Evolutionary conservation across 371 early-diverging fungal species (phyloP).

Genomic region (Syncephalastrum monosporum): DNA sequence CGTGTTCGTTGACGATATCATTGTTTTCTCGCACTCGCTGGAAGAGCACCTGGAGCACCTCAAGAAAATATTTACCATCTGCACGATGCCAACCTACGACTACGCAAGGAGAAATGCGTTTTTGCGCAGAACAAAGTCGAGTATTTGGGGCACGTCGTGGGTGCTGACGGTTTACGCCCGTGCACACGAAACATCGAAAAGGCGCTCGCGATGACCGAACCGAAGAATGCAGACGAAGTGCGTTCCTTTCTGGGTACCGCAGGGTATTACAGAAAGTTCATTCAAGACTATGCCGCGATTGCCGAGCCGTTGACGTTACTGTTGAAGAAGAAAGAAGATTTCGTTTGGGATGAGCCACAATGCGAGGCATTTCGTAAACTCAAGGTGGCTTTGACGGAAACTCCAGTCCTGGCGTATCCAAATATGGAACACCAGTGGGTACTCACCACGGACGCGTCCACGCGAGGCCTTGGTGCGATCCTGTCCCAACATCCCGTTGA

Average conservation of each 20-base stretch:
- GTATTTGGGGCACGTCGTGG: slow-evolving; percentile 36
- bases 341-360: slow-evolving; percentile 13
- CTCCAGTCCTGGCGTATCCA: slow-evolving; percentile 10
- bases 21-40: slow-evolving; percentile 29
- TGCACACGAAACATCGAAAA: slow-evolving; percentile 2
- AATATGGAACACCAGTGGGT: slow-evolving; percentile 19
- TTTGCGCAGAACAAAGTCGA: slow-evolving; percentile 11
- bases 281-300: slow-evolving; percentile 19
- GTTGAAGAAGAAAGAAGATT: slow-evolving; percentile 11
- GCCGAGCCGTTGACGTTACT: slow-evolving; percentile 15
- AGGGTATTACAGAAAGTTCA: slow-evolving; percentile 34
- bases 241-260: slow-evolving; percentile 27
- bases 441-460: slow-evolving; percentile 12
- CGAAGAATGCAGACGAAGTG: slow-evolving; percentile 12
- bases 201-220: slow-evolving; percentile 2
- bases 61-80: slow-evolving; percentile 25
- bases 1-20: slow-evolving; percentile 50
- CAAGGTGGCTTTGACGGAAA: background rate
- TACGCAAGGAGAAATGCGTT: slow-evolving; percentile 24
- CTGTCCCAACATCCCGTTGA: slow-evolving; percentile 26
- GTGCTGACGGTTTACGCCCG: slow-evolving; percentile 21
- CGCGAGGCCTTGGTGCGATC: slow-evolving; percentile 26
- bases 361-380: slow-evolving; percentile 20
- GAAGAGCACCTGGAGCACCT: slow-evolving; percentile 44
- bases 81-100: slow-evolving; percentile 24